Base-by-base conservation (phyloP, 352 stramenopile species). In the Phytopythium sindhum region DNA sequence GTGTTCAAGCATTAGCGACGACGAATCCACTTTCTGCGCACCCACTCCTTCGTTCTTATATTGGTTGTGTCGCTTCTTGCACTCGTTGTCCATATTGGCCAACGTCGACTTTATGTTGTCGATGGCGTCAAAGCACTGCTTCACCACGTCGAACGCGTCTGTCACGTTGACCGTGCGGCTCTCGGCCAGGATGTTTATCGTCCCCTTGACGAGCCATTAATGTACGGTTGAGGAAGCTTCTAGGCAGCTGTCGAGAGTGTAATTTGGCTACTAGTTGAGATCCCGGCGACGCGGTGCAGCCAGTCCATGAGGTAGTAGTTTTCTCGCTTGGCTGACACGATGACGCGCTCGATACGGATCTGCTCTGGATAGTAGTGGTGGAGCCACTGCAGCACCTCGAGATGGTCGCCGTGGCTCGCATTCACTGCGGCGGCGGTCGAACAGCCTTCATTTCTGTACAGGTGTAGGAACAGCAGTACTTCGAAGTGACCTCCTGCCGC, bases 271-370 rank as follows among this genome's bases (percentile, higher is more conserved):
- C 37, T 19, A 44, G 37, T 37, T 10, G 45, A 42, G 2, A 26
- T 45, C 4, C 52, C 33, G 2, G 29, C 31, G n/a, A 58, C 31
- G 35, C 69, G 61, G 35, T 75, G 65, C 55, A 75, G 55, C 69
- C 69, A 75, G 39, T 75, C 69, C 69, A 75, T 75, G 53, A 75
- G 65, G 31, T 75, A 75, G 54, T 73, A 75, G 33, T 75, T 75
- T 23, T 75, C 71, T 24, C 69, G 61, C 69, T 75, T 75, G 17
- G 69, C 69, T 21, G 69, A 75, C 12, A 75, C 65, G 17, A 75
- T 75, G 48, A 70, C 69, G 52, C 71, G 71, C 35, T 75, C 69
- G 50, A 67, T 63, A 59, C 70, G 69, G n/a, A 75, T 67, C 57
- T 70, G 65, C 39, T 67, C 61, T 15, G 65, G 69, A 14, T 75